phyloP scores from a whole-genome alignment of 345 rosid species.

The Microcos paniculata region DNA sequence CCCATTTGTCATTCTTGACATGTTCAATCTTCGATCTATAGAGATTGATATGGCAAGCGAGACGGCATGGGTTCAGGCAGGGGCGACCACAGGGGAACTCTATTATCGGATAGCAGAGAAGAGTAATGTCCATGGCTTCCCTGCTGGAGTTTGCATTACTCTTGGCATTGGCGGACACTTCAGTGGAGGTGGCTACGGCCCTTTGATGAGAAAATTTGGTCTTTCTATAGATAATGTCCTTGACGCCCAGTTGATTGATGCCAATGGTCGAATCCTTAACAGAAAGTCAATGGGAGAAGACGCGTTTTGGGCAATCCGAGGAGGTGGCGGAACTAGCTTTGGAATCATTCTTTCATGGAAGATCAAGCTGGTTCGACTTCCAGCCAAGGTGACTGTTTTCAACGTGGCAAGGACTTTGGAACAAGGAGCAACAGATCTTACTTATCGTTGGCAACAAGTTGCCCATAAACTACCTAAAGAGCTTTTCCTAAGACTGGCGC shows the following conservation, averaged over 20 bases:
- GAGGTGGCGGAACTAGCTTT: constrained; percentile 71
- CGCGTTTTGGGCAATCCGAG: constrained; percentile 66
- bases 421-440: constrained; percentile 47
- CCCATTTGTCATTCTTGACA: constrained; percentile 64
- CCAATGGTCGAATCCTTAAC: constrained; percentile 48
- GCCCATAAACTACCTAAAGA: background rate
- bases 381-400: constrained; percentile 51
- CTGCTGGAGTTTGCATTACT: constrained; percentile 39
- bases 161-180: background rate
- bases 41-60: constrained; percentile 36
- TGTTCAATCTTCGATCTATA: constrained; percentile 51
- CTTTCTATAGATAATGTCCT: background rate
- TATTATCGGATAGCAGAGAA: constrained; percentile 50
- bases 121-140: constrained; percentile 50
- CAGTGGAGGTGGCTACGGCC: background rate
- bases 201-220: background rate
- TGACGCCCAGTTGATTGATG: constrained; percentile 26
- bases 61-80: constrained; percentile 68
- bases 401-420: constrained; percentile 36
- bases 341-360: constrained; percentile 54
- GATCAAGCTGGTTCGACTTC: constrained; percentile 58
- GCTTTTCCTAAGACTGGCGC: background rate
- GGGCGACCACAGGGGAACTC: constrained; percentile 71
- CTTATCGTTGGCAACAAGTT: constrained; percentile 2
- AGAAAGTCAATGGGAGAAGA: constrained; percentile 76